Base-by-base conservation (phyloP, 108 stramenopile genomes). In the Epithemia pelagica region DNA sequence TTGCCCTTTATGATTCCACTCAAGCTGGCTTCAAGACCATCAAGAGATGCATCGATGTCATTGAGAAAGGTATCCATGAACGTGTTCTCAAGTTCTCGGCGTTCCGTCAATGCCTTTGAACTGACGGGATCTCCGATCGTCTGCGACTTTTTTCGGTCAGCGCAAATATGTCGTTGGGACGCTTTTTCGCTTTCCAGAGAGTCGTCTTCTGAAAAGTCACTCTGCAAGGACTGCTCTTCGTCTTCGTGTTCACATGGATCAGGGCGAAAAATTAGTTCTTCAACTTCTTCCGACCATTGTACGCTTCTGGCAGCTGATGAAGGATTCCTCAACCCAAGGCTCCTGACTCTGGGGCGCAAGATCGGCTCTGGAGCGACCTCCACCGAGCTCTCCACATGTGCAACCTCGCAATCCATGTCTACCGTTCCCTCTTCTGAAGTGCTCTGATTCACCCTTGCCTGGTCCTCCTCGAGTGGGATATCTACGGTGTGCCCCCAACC, bases 281-380 rank as follows among this genome's bases (percentile, higher is more conserved):
- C 78, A 5, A 83, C 78, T 54, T 83, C 63, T 30, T 83, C 82
- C 27, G 71, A 76, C 78, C 78, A 83, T 64, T 73, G 69, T 20
- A 83, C 52, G 10, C 33, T 30, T 23, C 61, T 23, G 60, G 15
- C 31, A 61, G 1, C 55, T 21, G 52, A 29, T 21, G 52, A 29
- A 26, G 64, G 28, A 15, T 46, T 46, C 37, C 10, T 46, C 15
- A 10, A 15, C 15, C 37, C 37, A 46, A 5, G 37, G 15, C 37
- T 46, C 15, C 37, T 5, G 15, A 46, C 5, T 46, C 37, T 15
- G 15, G 37, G 37, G 15, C 37, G 37, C 15, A 46, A 46, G 5
- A 46, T 46, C 10, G 37, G 15, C n/a, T n/a, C n/a, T n/a, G n/a
- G n/a, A 5, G 15, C 37, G 37, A 46, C 37, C 10, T 5, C 37